Evolutionary conservation across 2,329 filamentous ascomycete species (phyloP), one percentile per base, ranked within the genome.

Genomic region (Ophiocordyceps australis): DNA sequence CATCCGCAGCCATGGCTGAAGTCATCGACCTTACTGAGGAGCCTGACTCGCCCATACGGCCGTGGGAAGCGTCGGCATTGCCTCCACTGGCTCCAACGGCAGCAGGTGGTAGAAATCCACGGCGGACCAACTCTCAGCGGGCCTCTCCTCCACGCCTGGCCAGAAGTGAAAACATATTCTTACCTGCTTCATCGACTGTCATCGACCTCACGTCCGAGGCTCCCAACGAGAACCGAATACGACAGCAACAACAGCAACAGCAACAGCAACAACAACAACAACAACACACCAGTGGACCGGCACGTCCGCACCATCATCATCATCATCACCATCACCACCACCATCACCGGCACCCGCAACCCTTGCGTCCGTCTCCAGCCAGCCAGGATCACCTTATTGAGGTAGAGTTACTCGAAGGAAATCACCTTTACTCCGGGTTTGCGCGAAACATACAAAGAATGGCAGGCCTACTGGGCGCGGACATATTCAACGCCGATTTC

Each of bases 191-290:
- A 5, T 23, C 42, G 2, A 46, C 39, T 26, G 43, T 66, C 16
- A 65, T 69, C 27, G 65, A 69, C 36, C 50, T 69, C 8, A 69
- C 64, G 3, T 46, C 45, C 15, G 61, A 66, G 30, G 50, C 49
- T 6, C 46, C 50, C 11, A 42, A 49, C 14, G 43, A 44, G 18
- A 49, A 52, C n/a, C 34, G 33, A 10, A 30, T 30, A 9, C 5
- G 25, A 8, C 27, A 28, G n/a, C 28, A 25, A 11, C n/a, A 17
- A 12, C 21, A 14, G 13, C 26, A 20, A 20, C 16, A 19, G 11
- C 15, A 22, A 9, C 20, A 25, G 7, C 32, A 30, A 9, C 29
- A 30, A 14, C 31, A 30, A 25, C 34, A 30, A 23, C 35, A 12
- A 5, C 21, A 29, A 9, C 26, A 28, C 14, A n/a, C n/a, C n/a